Percentiles rank a stretch among this genome's conserved stretches.
Conservation (phyloP, 2,329 filamentous ascomycete species). For the Colletotrichum lupini region DNA sequence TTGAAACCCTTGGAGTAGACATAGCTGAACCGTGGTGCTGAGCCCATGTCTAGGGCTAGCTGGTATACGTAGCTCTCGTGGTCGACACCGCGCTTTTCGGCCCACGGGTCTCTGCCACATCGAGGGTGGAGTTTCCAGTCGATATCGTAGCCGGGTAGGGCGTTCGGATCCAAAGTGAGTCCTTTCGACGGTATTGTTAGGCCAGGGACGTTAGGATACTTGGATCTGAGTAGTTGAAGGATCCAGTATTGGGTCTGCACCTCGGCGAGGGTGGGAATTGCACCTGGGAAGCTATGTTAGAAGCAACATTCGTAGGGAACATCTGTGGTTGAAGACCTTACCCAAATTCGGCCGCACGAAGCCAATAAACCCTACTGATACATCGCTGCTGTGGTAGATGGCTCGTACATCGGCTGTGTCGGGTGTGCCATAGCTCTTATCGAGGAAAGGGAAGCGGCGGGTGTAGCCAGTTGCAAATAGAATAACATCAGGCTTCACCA, state of each 20-base stretch:
- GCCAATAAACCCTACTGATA: slow-evolving; percentile 57
- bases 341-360: slow-evolving; percentile 58
- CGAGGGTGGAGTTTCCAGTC: slow-evolving; percentile 53
- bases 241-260: slow-evolving; percentile 63
- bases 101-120: slow-evolving; percentile 45
- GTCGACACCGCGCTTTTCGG: slow-evolving; percentile 55
- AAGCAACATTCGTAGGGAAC: background rate
- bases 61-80: slow-evolving; percentile 63
- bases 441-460: slow-evolving; percentile 47
- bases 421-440: slow-evolving; percentile 50
- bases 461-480: slow-evolving; percentile 51
- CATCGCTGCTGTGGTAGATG: slow-evolving; percentile 57
- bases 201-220: slow-evolving; percentile 17
- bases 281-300: slow-evolving; percentile 35
- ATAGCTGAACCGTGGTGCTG: slow-evolving; percentile 51
- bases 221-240: slow-evolving; percentile 47
- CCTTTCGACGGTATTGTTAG: background rate
- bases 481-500: slow-evolving; percentile 48
- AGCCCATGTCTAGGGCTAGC: slow-evolving; percentile 58
- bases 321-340: background rate
- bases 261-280: slow-evolving; percentile 60
- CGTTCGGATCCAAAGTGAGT: slow-evolving; percentile 36
- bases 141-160: slow-evolving; percentile 48
- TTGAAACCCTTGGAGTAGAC: slow-evolving; percentile 44
- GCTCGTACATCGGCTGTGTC: slow-evolving; percentile 62